Evolutionary conservation across 2,329 filamentous ascomycete genomes (phyloP), one percentile per base, ranked within the genome.

Genomic region (Curvularia sp.): DNA sequence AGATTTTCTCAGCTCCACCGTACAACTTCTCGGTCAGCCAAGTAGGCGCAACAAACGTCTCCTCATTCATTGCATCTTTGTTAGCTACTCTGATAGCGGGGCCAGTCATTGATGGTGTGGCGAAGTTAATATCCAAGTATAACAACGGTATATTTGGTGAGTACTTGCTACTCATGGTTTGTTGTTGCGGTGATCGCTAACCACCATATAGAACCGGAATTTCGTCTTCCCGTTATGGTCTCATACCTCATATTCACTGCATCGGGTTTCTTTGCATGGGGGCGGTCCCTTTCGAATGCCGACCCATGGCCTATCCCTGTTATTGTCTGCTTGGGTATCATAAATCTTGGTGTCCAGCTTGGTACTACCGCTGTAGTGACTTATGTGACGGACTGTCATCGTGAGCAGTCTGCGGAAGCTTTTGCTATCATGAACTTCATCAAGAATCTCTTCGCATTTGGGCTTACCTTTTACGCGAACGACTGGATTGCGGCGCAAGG

Each of bases 351-450:
- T 35, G 61, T 71, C 1, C 66, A 69, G 38, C 51, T 71, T 5
- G 65, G 63, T 13, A 66, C 64, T 24, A 71, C 68, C 4, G 57
- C 57, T 8, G 61, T 68, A 10, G 68, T 69, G 0, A 68, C 68
- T 7, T 71, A 71, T 38, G 65, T 71, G 13, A 58, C 51, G 9
- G 68, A 71, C 30, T 66, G 67, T 47, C 68, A 71, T 49, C 65
- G 65, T 13, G 68, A 69, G 30, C 63, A 67, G 43, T 61, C 67
- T 4, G 61, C 65, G 1, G 68, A 71, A 52, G 68, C 68, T 18
- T 71, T 71, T 38, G 68, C 67, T 1, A 65, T 67, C 18, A 70
- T 70, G 66, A 70, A 70, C 48, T 68, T 70, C 20, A 53, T 69
- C 52, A 70, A 69, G 48, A 70, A 70, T n/a, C 53, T 70, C 22